A percentile compares a stretch with the other conserved stretches of the same genome.
Conservation (phyloP, 169 alveolate genomes). For the Cryptosporidium xiaoi region DNA sequence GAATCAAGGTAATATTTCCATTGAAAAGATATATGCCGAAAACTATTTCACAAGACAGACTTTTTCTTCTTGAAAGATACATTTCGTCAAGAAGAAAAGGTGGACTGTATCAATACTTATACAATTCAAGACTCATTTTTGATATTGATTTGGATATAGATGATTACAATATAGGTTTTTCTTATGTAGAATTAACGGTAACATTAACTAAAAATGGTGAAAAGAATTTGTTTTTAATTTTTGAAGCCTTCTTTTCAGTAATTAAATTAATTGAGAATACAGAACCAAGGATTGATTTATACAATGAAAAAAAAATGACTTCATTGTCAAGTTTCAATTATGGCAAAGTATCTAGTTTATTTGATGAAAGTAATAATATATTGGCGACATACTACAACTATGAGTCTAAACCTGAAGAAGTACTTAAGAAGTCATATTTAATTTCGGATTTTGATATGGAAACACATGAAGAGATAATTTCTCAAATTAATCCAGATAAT, state of each 20-base stretch:
- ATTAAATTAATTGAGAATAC: not conserved
- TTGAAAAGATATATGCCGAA: conserved; percentile 12
- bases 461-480: conserved; percentile 14
- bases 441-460: not conserved
- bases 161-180: conserved; percentile 17
- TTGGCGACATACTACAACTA: not conserved
- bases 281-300: conserved; percentile 1
- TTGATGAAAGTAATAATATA: not conserved
- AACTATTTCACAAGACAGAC: not conserved
- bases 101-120: not conserved
- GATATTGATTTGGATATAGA: not conserved
- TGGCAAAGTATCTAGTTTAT: not conserved
- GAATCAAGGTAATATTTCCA: conserved; percentile 38
- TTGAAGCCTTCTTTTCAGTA: conserved; percentile 19
- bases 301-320: not conserved
- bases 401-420: conserved; percentile 47
- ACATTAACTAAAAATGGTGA: conserved; percentile 14
- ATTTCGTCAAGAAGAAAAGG: conserved; percentile 17
- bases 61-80: not conserved
- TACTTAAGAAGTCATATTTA: not conserved
- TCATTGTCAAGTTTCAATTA: not conserved
- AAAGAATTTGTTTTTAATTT: not conserved
- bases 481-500: conserved; percentile 28
- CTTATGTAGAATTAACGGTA: not conserved
- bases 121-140: not conserved